These are phyloP conservation scores for Boletales sp. DNA, from an alignment of 768 basidiomycete genomes.

Conservation along the genomic window DNA sequence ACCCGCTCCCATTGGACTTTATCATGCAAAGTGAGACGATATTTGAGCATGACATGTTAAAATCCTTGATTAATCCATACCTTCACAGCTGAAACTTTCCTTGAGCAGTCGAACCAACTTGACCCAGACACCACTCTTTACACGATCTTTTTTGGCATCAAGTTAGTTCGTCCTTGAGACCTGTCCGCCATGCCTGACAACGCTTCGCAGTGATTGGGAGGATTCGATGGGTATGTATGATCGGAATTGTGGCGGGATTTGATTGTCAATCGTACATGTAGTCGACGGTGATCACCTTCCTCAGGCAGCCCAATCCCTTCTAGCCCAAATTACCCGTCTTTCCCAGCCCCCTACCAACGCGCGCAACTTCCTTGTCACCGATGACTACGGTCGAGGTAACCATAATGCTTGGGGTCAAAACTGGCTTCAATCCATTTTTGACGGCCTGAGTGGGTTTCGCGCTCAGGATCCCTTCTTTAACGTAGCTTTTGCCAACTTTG, in stretches of 20 bases:
- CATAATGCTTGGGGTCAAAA: constrained; percentile 41
- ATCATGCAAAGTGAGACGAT: constrained; percentile 40
- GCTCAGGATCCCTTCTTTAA: constrained; percentile 28
- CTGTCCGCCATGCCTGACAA: constrained; percentile 1
- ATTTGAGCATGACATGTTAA: background rate
- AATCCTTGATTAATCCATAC: no score
- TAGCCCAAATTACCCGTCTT: constrained; percentile 45
- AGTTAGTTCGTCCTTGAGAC: constrained; percentile 30
- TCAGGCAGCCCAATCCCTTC: constrained; percentile 40
- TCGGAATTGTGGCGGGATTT: background rate
- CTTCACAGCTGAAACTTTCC: constrained; percentile 38
- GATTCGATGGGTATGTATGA: constrained; percentile 37
- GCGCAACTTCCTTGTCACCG: constrained; percentile 46
- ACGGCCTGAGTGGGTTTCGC: constrained; percentile 38
- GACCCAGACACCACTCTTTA: constrained; percentile 49
- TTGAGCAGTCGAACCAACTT: constrained; percentile 41
- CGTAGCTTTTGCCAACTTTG: constrained; percentile 46
- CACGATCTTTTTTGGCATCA: constrained; percentile 53
- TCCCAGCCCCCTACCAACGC: constrained; percentile 49
- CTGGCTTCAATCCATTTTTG: constrained; percentile 45
- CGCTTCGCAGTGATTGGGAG: constrained; percentile 36
- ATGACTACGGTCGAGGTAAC: constrained; percentile 48
- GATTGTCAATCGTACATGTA: constrained; percentile 7
- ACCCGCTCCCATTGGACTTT: constrained; percentile 45
- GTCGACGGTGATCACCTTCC: constrained; percentile 46